Percentiles rank a stretch among this genome's conserved stretches.
Conservation (phyloP, 305 asterid species). For the Fraxinus greggii region DNA sequence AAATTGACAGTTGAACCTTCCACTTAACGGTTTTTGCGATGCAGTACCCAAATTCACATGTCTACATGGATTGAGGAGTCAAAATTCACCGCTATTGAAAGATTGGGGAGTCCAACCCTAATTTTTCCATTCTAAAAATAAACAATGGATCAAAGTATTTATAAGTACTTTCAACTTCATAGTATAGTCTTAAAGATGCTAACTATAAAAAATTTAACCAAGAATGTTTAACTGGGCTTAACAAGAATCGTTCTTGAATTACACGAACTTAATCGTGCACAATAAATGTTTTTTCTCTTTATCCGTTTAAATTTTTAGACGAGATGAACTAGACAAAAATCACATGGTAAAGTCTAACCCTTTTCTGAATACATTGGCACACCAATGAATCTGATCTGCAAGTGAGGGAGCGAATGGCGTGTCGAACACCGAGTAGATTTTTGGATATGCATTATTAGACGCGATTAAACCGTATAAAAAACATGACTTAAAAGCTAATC, state of each 20-base stretch:
- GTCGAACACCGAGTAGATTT: neutral
- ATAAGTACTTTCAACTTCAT: neutral
- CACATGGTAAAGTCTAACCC: no score
- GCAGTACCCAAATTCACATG: neutral
- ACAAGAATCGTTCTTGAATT: neutral
- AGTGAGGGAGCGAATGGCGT: neutral
- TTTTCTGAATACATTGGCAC: no score
- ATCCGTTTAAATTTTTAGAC: no score
- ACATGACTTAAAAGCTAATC: neutral
- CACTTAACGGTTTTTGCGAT: neutral
- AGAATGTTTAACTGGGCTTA: no score
- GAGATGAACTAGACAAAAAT: no score
- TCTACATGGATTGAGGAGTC: neutral
- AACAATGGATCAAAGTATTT: neutral
- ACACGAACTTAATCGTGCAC: neutral
- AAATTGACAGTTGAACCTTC: neutral
- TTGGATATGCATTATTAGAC: neutral
- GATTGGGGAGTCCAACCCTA: neutral
- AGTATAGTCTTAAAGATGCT: neutral
- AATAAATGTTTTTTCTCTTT: no score
- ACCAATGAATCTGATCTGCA: neutral
- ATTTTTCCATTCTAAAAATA: neutral
- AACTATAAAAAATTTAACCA: neutral
- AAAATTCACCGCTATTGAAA: neutral
- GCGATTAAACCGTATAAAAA: neutral